A percentile compares a stretch with the other conserved stretches of the same genome.
These are phyloP conservation scores for Pyrenochaeta sp. DNA, from an alignment of 2,329 filamentous ascomycete species.

Conservation along the genomic window DNA sequence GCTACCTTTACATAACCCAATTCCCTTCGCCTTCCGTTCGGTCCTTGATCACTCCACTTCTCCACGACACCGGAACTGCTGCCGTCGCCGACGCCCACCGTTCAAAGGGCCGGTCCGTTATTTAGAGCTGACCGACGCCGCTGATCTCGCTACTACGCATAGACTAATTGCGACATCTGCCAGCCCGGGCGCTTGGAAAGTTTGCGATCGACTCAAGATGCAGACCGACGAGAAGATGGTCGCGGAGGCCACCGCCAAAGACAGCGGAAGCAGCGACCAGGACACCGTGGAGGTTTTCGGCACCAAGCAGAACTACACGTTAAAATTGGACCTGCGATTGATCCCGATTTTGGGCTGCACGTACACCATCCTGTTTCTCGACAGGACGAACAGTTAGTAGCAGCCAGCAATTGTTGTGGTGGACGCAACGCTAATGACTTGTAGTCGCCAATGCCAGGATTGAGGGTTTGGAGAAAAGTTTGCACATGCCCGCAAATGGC, in stretches of 20 bases:
- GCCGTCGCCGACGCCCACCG: constrained; percentile 2
- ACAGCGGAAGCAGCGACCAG: constrained; percentile 16
- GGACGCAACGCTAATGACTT: constrained; percentile 8
- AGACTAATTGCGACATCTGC: background rate
- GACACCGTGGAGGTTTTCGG: constrained; percentile 9
- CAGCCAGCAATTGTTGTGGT: background rate
- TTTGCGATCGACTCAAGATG: constrained; percentile 2
- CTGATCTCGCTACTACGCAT: no score
- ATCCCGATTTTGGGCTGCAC: constrained; percentile 72
- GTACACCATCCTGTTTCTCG: constrained; percentile 75
- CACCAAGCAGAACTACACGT: constrained; percentile 55
- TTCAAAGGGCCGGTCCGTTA: constrained; percentile 7
- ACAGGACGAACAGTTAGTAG: constrained; percentile 65
- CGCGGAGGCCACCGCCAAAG: constrained; percentile 18
- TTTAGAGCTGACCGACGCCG: no score
- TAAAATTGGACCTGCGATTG: constrained; percentile 66
- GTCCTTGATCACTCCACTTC: background rate
- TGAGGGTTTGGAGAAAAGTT: constrained; percentile 61
- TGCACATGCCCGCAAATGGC: constrained; percentile 67
- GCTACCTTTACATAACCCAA: background rate
- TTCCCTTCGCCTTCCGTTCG: background rate
- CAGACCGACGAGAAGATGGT: constrained; percentile 23
- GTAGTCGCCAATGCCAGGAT: constrained; percentile 72
- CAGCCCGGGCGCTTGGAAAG: background rate
- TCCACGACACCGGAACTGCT: background rate